phyloP scores from a whole-genome alignment of 2,329 filamentous ascomycete species.

The Chrysoporthe austroafricana region DNA sequence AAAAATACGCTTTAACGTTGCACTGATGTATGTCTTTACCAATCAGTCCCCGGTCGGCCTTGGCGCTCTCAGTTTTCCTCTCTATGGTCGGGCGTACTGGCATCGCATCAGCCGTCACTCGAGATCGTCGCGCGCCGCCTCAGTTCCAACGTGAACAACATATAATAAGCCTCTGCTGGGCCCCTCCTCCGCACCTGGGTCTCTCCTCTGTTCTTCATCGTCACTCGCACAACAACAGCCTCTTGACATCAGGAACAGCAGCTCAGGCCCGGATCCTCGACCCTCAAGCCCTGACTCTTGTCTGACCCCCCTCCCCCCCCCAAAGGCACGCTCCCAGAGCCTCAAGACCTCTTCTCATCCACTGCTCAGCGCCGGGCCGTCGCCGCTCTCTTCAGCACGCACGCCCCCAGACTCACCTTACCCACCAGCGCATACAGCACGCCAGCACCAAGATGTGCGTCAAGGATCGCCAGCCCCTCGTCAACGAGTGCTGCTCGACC shows the following conservation, averaged over 20 bases:
- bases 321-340: background rate
- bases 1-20: conserved; percentile 8
- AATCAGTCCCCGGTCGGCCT: conserved; percentile 5
- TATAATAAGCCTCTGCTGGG: conserved; percentile 19
- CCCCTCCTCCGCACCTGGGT: background rate
- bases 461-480: conserved; percentile 48
- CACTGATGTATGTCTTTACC: background rate
- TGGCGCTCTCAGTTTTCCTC: conserved; percentile 8
- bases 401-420: too few relatives aligned
- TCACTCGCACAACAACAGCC: background rate
- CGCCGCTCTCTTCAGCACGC: background rate
- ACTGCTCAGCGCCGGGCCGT: background rate
- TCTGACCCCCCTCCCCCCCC: background rate
- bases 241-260: background rate
- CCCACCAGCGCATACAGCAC: conserved; percentile 28
- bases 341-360: background rate
- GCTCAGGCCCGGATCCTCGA: background rate
- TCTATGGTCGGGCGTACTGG: background rate
- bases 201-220: conserved; percentile 4
- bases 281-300: background rate
- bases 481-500: conserved; percentile 55
- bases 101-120: conserved; percentile 4
- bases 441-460: conserved; percentile 42
- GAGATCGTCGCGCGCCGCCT: conserved; percentile 17
- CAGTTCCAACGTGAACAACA: background rate